These are phyloP conservation scores for Marasmius tenuissimus DNA, from an alignment of 1,284 basidiomycete species.

Conservation along the genomic window DNA sequence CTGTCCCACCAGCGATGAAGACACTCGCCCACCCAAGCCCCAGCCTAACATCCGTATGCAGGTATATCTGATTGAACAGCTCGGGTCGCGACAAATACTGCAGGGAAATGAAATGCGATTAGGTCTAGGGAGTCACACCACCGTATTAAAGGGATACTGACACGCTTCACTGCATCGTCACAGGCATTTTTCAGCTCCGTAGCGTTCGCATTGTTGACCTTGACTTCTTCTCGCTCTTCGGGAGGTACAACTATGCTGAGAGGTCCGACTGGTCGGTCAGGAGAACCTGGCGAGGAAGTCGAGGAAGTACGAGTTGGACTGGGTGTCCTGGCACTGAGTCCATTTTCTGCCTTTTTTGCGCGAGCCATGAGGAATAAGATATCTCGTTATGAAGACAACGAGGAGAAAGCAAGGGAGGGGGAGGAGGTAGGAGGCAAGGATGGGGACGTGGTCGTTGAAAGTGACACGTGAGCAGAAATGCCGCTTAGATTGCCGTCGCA, in stretches of 20 bases:
- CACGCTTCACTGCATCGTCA: constrained; percentile 88
- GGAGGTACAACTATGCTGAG: constrained; percentile 46
- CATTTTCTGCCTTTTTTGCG: constrained; percentile 18
- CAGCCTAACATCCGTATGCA: constrained; percentile 85
- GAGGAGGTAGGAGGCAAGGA: neutral
- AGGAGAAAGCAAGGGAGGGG: neutral
- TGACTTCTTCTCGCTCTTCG: constrained; percentile 64
- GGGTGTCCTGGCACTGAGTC: constrained; percentile 10
- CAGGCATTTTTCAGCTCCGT: constrained; percentile 87
- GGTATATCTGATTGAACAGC: constrained; percentile 82
- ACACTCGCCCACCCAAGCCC: constrained; percentile 83
- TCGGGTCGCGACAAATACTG: constrained; percentile 80
- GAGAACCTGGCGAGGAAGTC: constrained; percentile 30
- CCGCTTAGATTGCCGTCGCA: neutral
- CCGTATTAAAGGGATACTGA: constrained; percentile 39
- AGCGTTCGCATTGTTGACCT: constrained; percentile 81
- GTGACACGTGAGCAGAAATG: constrained; percentile 2
- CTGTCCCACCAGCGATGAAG: constrained; percentile 76
- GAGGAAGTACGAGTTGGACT: constrained; percentile 14
- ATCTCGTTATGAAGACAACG: constrained; percentile 8
- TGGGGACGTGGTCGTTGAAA: neutral
- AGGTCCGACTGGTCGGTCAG: constrained; percentile 50
- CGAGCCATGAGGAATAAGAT: constrained; percentile 17
- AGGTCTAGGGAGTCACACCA: constrained; percentile 4
- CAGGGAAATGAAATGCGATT: neutral